Evolutionary conservation across 805 yeast species (phyloP), one percentile per base, ranked within the genome.

Genomic region (Hanseniaspora guilliermondii): DNA sequence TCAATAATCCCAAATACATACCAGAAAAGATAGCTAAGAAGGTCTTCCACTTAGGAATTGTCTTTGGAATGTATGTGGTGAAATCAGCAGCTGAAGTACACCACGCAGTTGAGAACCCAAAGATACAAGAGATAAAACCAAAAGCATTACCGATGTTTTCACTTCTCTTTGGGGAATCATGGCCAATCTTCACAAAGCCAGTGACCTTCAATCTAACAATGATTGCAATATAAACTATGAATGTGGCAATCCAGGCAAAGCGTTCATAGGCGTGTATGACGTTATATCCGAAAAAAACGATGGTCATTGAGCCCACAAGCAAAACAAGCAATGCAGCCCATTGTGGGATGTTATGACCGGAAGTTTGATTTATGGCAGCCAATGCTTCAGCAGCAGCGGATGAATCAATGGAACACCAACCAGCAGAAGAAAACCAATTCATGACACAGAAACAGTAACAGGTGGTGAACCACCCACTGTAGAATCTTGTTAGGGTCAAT

Each of bases 71-170:
- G 73, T 87, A 89, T 44, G 83, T 87, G 49, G 95, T 87, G 71
- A 88, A 89, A 70, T 88, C 97, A 48, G 95, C 80, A 30, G 96
- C 93, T 62, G 82, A 87, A 19, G 96, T 83, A 55, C 94, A 79
- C 97, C 97, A 88, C 58, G 96, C 96, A 50, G 95, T 78, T 47
- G 95, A 94, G 64, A 83, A 88, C 58, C 96, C 96, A 63, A 78
- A 89, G 59, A 85, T 68, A 44, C 94, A 71, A 66, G 88, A 83
- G 65, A 96, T 96, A 61, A 84, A 87, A 19, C 91, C 79, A 56
- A 88, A 72, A 16, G 87, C 88, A 62, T 68, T 62, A 59, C 87
- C 96, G 32, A 93, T 94, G 56, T 83, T 82, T 27, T 96, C 96
- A 21, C 25, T 96, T 41, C 76, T 62, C 36, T 59, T 53, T 60